These are phyloP conservation scores for Podaxis pistillaris DNA, from an alignment of 768 basidiomycete species.

Conservation along the genomic window DNA sequence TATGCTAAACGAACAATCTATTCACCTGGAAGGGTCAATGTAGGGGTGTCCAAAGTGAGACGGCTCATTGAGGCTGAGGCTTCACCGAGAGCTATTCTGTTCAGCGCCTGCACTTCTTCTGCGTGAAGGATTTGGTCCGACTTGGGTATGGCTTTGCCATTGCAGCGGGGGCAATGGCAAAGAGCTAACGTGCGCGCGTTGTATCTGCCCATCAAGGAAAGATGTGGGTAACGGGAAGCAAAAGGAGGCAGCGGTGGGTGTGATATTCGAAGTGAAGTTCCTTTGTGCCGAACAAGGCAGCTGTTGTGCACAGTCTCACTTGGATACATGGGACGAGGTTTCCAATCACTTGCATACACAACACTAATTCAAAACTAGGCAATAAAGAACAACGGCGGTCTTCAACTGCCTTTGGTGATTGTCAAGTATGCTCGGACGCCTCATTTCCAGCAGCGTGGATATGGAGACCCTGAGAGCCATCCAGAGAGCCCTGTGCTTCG, in stretches of 20 bases:
- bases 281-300: no score
- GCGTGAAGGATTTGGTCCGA: not conserved
- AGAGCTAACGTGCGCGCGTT: not conserved
- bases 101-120: not conserved
- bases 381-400: no score
- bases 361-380: no score
- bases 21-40: not conserved
- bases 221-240: not conserved
- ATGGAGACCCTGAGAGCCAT: no score
- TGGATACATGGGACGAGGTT: no score
- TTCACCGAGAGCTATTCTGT: not conserved
- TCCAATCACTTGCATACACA: no score
- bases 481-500: no score
- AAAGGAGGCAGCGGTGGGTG: not conserved
- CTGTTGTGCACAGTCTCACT: no score
- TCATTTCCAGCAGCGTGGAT: no score
- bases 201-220: not conserved
- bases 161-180: not conserved
- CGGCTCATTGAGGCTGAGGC: not conserved
- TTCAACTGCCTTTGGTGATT: no score
- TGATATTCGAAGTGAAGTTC: no score
- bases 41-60: not conserved
- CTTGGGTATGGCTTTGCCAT: not conserved
- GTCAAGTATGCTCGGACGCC: no score
- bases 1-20: not conserved